Evolutionary conservation across 768 basidiomycete species (phyloP), one percentile per base, ranked within the genome.

Genomic region (Fomitopsis pulvina): DNA sequence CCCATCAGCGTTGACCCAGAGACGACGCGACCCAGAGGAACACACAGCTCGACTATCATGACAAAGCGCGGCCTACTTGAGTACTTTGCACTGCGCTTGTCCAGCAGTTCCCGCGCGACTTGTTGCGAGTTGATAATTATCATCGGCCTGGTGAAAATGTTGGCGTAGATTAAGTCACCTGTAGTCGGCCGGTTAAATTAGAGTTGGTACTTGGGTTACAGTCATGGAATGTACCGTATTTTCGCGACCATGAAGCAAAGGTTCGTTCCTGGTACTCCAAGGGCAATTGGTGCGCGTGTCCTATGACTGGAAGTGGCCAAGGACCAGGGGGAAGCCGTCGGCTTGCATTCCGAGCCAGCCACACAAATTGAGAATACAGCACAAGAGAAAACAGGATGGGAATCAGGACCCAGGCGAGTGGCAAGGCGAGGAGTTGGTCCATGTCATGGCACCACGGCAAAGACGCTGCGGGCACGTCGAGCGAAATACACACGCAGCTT

Each of bases 31-130:
- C 12, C n/a, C 12, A 9, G 28, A 5, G 26, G 26, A 6, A 45
- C 51, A 3, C 22, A 55, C 54, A 55, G 40, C 29, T 55, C 54
- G 30, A 49, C 49, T 25, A 52, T 21, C 50, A 55, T 52, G 44
- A 52, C 48, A 50, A 52, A 45, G 2, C 50, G 47, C 2, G 54
- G 54, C 38, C 64, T 45, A 25, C 63, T 61, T 1, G 64, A 64
- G 45, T 63, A 63, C 0, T 55, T 55, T 0, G 55, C 44, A 27
- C 58, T 57, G 1, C 61, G 55, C 34, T 57, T 65, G 40, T 64
- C 63, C 20, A 66, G 51, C 24, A 66, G 57, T 4, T 66, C 65
- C 0, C 32, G 21, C 11, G 59, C 59, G 2, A 57, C 55, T 25
- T 52, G 27, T 4, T 47, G 43, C 18, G 57, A 51, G 41, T 54